Conservation (phyloP, 768 basidiomycete genomes). For the Tylopilus sp. region DNA sequence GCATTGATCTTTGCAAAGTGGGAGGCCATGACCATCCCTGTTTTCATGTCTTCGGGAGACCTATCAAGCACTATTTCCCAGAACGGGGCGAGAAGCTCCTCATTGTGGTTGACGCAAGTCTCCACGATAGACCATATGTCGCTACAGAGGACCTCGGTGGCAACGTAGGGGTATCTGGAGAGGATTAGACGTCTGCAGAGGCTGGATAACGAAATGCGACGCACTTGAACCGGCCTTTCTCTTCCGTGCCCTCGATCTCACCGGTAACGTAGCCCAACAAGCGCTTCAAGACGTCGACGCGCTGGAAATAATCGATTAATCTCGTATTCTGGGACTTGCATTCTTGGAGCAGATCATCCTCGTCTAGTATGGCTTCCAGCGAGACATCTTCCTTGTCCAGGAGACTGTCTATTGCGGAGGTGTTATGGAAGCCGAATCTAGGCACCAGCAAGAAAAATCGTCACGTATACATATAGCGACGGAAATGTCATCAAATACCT, state of each 20-base stretch:
- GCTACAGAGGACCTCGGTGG: constrained; percentile 93
- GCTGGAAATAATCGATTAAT: constrained; percentile 83
- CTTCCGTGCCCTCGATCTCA: constrained; percentile 79
- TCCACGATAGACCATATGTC: constrained; percentile 95
- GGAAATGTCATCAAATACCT: constrained; percentile 32
- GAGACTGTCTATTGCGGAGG: constrained; percentile 83
- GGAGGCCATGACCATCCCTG: constrained; percentile 80
- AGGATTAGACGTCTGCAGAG: constrained; percentile 6
- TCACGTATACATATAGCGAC: neutral
- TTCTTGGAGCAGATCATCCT: constrained; percentile 91
- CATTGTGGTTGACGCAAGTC: constrained; percentile 70
- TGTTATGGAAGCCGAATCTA: constrained; percentile 90
- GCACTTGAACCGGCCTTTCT: constrained; percentile 78
- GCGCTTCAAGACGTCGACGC: constrained; percentile 75
- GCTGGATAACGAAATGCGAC: constrained; percentile 27
- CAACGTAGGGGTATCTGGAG: constrained; percentile 82
- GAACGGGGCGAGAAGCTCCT: constrained; percentile 78
- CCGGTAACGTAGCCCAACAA: constrained; percentile 84
- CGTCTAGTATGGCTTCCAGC: constrained; percentile 88
- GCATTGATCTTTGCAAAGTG: constrained; percentile 95
- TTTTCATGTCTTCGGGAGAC: constrained; percentile 83
- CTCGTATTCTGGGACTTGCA: constrained; percentile 92
- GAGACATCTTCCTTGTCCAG: constrained; percentile 87
- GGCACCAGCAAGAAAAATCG: constrained; percentile 7
- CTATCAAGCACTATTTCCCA: constrained; percentile 87